Conservation (phyloP, 2,329 filamentous ascomycete genomes). For the Elsinoe perseae region DNA sequence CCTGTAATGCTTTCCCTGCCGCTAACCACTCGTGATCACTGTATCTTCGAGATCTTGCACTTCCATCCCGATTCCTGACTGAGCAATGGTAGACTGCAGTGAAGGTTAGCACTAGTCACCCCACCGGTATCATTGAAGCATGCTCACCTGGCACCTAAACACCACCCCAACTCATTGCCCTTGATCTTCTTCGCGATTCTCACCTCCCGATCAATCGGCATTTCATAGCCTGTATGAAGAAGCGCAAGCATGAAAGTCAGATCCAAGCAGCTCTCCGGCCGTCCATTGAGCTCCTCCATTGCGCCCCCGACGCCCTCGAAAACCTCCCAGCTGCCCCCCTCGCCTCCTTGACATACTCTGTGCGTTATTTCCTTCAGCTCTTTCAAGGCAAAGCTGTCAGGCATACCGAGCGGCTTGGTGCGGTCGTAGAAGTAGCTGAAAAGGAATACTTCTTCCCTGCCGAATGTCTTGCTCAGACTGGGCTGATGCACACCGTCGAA, state of each 20-base stretch:
- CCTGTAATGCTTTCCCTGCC: neutral
- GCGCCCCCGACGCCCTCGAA: constrained; percentile 72
- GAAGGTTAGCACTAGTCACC: constrained; percentile 32
- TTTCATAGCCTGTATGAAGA: constrained; percentile 92
- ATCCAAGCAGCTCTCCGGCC: constrained; percentile 89
- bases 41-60: constrained; percentile 72
- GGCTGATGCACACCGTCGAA: constrained; percentile 98
- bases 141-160: constrained; percentile 83
- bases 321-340: constrained; percentile 71
- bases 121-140: constrained; percentile 9
- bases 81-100: constrained; percentile 67
- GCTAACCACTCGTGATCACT: neutral
- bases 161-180: constrained; percentile 95
- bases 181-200: constrained; percentile 99
- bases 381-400: constrained; percentile 87
- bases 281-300: constrained; percentile 66
- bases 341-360: constrained; percentile 77
- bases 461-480: constrained; percentile 82
- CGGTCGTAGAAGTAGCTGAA: constrained; percentile 99
- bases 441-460: constrained; percentile 85
- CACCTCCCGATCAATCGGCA: constrained; percentile 92
- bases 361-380: constrained; percentile 81
- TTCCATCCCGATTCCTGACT: constrained; percentile 79
- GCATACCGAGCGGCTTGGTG: constrained; percentile 88
- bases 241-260: constrained; percentile 93